phyloP scores from a whole-genome alignment of 2,329 filamentous ascomycete genomes.

The Didymella arachidicola region DNA sequence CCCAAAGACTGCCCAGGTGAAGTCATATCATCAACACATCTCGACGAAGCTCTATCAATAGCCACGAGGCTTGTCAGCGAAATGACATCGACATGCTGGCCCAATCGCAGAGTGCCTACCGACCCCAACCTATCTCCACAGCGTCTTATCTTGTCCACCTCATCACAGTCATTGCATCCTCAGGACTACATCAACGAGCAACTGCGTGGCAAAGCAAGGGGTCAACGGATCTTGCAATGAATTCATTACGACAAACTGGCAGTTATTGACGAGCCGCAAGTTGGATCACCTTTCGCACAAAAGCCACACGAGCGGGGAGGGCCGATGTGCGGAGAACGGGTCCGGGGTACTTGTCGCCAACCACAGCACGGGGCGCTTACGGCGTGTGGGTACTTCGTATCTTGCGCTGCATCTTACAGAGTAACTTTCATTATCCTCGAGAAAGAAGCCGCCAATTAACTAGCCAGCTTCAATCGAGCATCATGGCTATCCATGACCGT shows the following conservation, averaged over 20 bases:
- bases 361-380: slow-evolving; percentile 15
- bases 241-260: not conserved
- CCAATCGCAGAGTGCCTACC: not conserved
- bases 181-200: not conserved
- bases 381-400: slow-evolving; percentile 11
- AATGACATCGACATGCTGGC: slow-evolving; percentile 4
- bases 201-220: not conserved
- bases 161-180: not conserved
- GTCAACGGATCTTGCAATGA: no score
- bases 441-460: not conserved
- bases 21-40: no score
- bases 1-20: not conserved
- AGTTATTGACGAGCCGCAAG: not conserved
- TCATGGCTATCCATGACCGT: not conserved
- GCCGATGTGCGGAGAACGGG: slow-evolving; percentile 14
- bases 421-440: not conserved
- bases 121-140: slow-evolving; percentile 7
- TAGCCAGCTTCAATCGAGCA: not conserved
- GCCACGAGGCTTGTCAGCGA: not conserved
- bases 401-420: not conserved
- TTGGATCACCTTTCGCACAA: not conserved
- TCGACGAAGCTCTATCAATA: not conserved
- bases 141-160: slow-evolving; percentile 5
- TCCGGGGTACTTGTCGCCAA: slow-evolving; percentile 11
- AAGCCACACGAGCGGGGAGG: slow-evolving; percentile 15